Evolutionary conservation across 352 stramenopile species (phyloP).

Genomic region (Phytopythium ostracodes): DNA sequence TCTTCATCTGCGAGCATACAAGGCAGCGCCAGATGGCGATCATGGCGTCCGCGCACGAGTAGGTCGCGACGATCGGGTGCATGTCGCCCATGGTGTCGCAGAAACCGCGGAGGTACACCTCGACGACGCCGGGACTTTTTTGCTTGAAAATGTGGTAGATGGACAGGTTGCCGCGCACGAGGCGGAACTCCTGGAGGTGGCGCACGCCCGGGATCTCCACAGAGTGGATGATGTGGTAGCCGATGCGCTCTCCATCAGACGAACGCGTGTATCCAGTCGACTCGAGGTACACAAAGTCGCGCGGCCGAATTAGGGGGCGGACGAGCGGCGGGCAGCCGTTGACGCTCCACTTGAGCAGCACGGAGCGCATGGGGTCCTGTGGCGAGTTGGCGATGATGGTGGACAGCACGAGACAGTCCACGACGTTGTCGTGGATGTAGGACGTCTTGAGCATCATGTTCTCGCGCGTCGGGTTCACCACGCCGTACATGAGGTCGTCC

Average conservation of each 20-base stretch:
- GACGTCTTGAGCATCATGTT: conserved; percentile 17
- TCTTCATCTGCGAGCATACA: conserved; percentile 17
- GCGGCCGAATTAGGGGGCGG: conserved; percentile 1
- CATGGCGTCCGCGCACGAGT: conserved; percentile 14
- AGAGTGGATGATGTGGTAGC: conserved; percentile 15
- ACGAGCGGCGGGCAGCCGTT: conserved; percentile 9
- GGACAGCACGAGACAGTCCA: conserved; percentile 12
- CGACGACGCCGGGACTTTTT: conserved; percentile 6
- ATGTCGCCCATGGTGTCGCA: conserved; percentile 11
- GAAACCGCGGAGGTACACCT: conserved; percentile 13
- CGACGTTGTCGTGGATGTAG: conserved; percentile 15
- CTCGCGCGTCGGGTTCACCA: conserved; percentile 12
- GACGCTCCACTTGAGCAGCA: conserved; percentile 17
- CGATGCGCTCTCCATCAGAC: conserved; percentile 9
- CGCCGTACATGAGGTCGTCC: conserved; percentile 15
- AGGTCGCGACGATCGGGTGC: conserved; percentile 9
- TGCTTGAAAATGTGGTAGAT: conserved; percentile 13
- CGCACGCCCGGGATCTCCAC: conserved; percentile 9
- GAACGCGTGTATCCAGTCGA: conserved; percentile 11
- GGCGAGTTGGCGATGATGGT: conserved; percentile 18
- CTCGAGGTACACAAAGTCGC: conserved; percentile 13
- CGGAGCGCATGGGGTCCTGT: conserved; percentile 12
- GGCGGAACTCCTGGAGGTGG: conserved; percentile 8
- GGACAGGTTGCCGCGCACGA: conserved; percentile 11
- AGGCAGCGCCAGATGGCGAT: conserved; percentile 9